Conservation (phyloP, 1,139 yeast species). For the Protomyces macrosporus region DNA sequence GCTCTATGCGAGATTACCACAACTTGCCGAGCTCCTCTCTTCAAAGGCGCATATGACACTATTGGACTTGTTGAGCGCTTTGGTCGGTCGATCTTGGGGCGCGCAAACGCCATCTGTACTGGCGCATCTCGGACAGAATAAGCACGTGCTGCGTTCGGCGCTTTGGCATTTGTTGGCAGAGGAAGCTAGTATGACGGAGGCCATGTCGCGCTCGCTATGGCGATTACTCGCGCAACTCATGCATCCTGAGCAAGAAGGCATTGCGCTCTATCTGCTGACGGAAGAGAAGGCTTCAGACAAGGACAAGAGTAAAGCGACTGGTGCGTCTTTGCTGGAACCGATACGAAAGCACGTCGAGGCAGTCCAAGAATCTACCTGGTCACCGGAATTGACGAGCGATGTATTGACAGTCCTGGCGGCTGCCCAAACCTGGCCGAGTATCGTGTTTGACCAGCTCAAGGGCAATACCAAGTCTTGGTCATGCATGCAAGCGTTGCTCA, state of each 20-base stretch:
- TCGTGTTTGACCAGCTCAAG: slow-evolving; percentile 35
- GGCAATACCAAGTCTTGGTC: slow-evolving; percentile 19
- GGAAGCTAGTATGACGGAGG: slow-evolving; percentile 66
- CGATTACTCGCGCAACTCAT: slow-evolving; percentile 73
- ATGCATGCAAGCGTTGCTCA: slow-evolving; percentile 28
- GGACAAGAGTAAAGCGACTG: slow-evolving; percentile 32
- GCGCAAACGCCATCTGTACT: slow-evolving; percentile 50
- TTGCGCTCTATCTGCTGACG: slow-evolving; percentile 37
- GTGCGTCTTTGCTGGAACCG: slow-evolving; percentile 48
- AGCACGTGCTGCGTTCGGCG: slow-evolving; percentile 57
- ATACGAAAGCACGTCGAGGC: slow-evolving; percentile 46
- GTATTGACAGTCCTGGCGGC: slow-evolving; percentile 37
- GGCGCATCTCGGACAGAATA: slow-evolving; percentile 54
- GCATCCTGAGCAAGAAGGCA: slow-evolving; percentile 56
- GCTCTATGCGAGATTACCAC: background rate
- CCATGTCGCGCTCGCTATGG: slow-evolving; percentile 71
- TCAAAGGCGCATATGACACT: background rate
- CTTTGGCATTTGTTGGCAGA: slow-evolving; percentile 53
- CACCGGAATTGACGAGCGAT: slow-evolving; percentile 32
- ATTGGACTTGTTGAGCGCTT: background rate
- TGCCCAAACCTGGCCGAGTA: slow-evolving; percentile 39
- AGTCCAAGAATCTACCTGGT: slow-evolving; percentile 43
- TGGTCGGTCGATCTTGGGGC: background rate
- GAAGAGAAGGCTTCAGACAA: no score
- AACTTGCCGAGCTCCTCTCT: background rate